Evolutionary conservation across 352 stramenopile genomes (phyloP).

Genomic region (Globisporangium solare): DNA sequence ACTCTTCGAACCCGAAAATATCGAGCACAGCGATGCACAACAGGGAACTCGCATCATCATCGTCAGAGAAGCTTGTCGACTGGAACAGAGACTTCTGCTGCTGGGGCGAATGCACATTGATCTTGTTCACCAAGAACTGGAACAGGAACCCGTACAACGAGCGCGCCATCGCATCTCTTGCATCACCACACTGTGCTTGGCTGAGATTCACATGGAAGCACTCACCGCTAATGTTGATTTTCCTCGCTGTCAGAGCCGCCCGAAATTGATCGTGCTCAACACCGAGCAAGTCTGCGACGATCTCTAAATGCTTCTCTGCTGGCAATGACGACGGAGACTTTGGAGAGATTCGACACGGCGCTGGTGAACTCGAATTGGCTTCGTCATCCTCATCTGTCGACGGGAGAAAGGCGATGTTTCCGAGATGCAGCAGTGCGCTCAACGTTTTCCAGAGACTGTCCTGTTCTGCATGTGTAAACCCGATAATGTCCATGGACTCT

Average conservation of each 20-base stretch:
- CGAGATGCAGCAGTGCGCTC: slow-evolving; percentile 75
- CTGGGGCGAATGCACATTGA: slow-evolving; percentile 46
- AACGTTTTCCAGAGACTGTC: slow-evolving; percentile 61
- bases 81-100: slow-evolving; percentile 10
- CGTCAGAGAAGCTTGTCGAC: slow-evolving; percentile 5
- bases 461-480: slow-evolving; percentile 60
- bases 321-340: slow-evolving; percentile 30
- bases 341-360: slow-evolving; percentile 30
- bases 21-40: slow-evolving; percentile 83
- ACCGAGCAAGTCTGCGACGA: slow-evolving; percentile 35
- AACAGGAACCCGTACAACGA: slow-evolving; percentile 84
- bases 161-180: slow-evolving; percentile 65
- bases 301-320: slow-evolving; percentile 35
- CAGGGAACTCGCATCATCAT: slow-evolving; percentile 9
- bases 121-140: slow-evolving; percentile 73
- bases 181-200: slow-evolving; percentile 58
- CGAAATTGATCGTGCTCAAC: slow-evolving; percentile 46
- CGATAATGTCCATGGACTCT: slow-evolving; percentile 69
- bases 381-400: slow-evolving; percentile 51
- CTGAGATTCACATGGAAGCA: slow-evolving; percentile 63
- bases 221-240: slow-evolving; percentile 67
- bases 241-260: slow-evolving; percentile 53
- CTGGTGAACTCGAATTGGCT: slow-evolving; percentile 28
- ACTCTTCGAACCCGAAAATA: slow-evolving; percentile 91
- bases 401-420: slow-evolving; percentile 71